Evolutionary conservation across 306 rosid species (phyloP).

Genomic region (Crataegus laevigata): DNA sequence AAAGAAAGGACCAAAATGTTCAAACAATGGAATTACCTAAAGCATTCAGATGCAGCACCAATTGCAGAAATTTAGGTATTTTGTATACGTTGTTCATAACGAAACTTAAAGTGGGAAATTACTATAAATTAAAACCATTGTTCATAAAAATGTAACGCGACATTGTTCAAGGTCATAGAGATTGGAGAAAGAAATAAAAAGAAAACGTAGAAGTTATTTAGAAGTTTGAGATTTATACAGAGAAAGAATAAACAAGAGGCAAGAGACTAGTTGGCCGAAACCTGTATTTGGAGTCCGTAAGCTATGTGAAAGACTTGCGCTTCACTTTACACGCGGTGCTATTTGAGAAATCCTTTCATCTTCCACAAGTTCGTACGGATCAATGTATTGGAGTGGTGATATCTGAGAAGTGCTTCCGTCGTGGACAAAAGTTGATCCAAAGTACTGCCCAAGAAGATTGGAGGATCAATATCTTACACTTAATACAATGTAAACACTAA

Average conservation of each 20-base stretch:
- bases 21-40: too few relatives aligned
- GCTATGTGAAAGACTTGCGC: not conserved
- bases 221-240: conserved; percentile 9
- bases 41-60: too few relatives aligned
- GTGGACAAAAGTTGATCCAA: conserved; percentile 73
- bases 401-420: conserved; percentile 49
- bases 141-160: not conserved
- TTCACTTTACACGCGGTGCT: conserved; percentile 64
- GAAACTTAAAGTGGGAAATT: not conserved
- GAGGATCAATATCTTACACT: not conserved
- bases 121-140: not conserved
- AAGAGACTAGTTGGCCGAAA: conserved; percentile 5
- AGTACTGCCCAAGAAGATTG: conserved; percentile 49
- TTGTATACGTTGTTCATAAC: not conserved
- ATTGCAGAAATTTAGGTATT: too few relatives aligned
- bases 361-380: conserved; percentile 83
- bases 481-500: not conserved
- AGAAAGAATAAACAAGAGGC: conserved; percentile 7
- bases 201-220: not conserved
- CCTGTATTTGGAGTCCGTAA: not conserved
- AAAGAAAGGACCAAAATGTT: not conserved
- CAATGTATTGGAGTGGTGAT: conserved; percentile 68
- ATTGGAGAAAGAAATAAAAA: conserved; percentile 17
- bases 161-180: conserved; percentile 2
- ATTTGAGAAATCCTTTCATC: conserved; percentile 85